These are phyloP conservation scores for Eutypella sp. DNA, from an alignment of 2,329 filamentous ascomycete species.

Conservation along the genomic window DNA sequence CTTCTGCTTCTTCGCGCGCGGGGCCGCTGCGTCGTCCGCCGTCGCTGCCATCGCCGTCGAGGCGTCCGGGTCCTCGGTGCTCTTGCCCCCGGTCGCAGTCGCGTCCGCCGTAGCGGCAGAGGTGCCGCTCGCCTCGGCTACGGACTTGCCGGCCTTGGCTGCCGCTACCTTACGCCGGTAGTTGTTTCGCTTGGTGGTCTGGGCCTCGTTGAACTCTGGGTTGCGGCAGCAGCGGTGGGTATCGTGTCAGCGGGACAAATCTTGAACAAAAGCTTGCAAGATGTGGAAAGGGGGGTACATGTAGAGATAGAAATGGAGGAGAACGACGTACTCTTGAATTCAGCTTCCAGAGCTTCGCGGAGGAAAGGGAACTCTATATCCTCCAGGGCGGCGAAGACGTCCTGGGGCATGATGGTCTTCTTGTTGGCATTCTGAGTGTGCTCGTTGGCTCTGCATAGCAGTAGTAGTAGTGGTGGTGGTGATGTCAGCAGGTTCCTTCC, in stretches of 20 bases:
- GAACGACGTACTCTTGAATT: constrained; percentile 62
- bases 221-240: too few relatives aligned
- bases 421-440: constrained; percentile 61
- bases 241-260: constrained; percentile 3
- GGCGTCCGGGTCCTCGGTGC: constrained; percentile 27
- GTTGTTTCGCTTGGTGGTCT: constrained; percentile 68
- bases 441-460: constrained; percentile 60
- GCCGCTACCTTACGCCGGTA: constrained; percentile 67
- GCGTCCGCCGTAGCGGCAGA: not conserved
- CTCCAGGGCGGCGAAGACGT: constrained; percentile 74
- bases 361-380: constrained; percentile 74
- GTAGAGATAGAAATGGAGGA: constrained; percentile 1
- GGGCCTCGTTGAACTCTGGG: constrained; percentile 69
- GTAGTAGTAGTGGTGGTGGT: too few relatives aligned
- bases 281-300: not conserved
- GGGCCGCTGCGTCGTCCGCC: constrained; percentile 16
- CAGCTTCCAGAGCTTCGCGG: constrained; percentile 62
- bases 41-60: constrained; percentile 22
- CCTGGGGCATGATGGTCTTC: constrained; percentile 71
- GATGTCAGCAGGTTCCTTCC: too few relatives aligned
- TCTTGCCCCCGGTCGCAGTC: constrained; percentile 14
- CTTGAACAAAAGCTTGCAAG: not conserved
- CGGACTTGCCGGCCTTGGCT: constrained; percentile 44
- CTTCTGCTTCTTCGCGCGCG: constrained; percentile 34
- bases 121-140: constrained; percentile 7